phyloP scores from a whole-genome alignment of 345 rosid species.

The Lepidium africanum region DNA sequence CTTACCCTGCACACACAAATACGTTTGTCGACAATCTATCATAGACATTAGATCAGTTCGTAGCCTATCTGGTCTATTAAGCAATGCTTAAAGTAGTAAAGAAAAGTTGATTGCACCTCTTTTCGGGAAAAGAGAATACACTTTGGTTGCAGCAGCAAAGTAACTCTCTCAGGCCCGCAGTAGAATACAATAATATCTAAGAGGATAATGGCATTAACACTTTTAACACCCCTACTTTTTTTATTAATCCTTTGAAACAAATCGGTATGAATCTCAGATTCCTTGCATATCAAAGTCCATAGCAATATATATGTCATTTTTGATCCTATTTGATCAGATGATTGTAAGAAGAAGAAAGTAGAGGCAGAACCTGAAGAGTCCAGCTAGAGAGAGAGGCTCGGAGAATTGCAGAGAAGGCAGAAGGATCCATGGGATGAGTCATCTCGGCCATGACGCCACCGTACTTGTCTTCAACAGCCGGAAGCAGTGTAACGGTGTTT shows the following conservation, averaged over 20 bases:
- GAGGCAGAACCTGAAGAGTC: conserved; percentile 53
- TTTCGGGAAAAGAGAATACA: not conserved
- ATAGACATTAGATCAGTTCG: not conserved
- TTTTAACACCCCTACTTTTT: not conserved
- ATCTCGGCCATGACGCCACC: conserved; percentile 71
- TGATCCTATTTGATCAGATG: not conserved
- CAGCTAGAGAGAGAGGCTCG: conserved; percentile 51
- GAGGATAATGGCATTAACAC: not conserved
- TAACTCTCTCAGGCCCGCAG: conserved; percentile 1
- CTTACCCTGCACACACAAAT: conserved; percentile 49
- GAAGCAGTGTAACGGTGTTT: conserved; percentile 27
- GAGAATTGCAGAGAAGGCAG: conserved; percentile 47
- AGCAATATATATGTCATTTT: not conserved
- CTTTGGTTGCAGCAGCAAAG: not conserved
- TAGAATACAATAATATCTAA: not conserved
- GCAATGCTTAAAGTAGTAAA: not conserved
- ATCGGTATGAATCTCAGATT: not conserved
- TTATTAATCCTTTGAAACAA: not conserved
- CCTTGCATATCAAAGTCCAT: no score
- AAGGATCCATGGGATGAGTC: conserved; percentile 47
- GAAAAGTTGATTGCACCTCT: not conserved
- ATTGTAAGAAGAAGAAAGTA: not conserved
- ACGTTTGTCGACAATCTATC: not conserved
- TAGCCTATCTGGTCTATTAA: not conserved
- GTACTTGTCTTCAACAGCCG: conserved; percentile 49